Evolutionary conservation across 106 monocot species (phyloP), one percentile per base, ranked within the genome.

Genomic region (Xerophyta viscosa): DNA sequence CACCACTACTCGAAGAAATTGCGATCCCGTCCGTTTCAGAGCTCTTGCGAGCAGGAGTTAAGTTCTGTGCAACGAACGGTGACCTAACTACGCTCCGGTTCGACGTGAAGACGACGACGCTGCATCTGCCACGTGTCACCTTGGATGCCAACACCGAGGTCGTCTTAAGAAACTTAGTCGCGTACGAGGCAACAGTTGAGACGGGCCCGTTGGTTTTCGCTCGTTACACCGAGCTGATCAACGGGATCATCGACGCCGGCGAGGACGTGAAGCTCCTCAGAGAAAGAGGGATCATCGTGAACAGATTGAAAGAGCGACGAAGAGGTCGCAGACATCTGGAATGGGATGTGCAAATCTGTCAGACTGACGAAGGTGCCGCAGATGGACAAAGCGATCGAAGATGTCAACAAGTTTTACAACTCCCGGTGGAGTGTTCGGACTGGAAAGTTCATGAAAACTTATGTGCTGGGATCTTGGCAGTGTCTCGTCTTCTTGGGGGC

Each of bases 171-270:
- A 83, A 83, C 31, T 48, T 78, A 52, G 73, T 78, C 6, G 83
- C 83, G 0, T 83, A 78, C 52, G 83, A 83, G 50, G 33, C 83
- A 6, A 61, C 73, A 1, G 66, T 52, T 3, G 74, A 30, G 31
- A 0, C 63, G 27, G 83, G 78, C 11, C 73, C 77, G 24, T 53
- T 73, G 27, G 57, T 78, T 1, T 39, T 83, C 17, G 61, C 74
- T 3, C 52, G 84, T 13, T 84, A 84, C 63, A 75, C 74, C 8
- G 84, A 84, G 59, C 54, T 84, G 60, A 84, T 84, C 66, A 84
- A 84, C 55, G 84, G 84, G 10, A 84, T 84, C 57, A 64, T 79
- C 50, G 78, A 84, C 71, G 71, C 74, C 0, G 63, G 46, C 10
- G 56, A 71, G 21, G 84, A 84, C 43, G 75, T 84, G 26, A 52